Conservation (phyloP, 768 basidiomycete species). For the Leucocoprinus sp. region DNA sequence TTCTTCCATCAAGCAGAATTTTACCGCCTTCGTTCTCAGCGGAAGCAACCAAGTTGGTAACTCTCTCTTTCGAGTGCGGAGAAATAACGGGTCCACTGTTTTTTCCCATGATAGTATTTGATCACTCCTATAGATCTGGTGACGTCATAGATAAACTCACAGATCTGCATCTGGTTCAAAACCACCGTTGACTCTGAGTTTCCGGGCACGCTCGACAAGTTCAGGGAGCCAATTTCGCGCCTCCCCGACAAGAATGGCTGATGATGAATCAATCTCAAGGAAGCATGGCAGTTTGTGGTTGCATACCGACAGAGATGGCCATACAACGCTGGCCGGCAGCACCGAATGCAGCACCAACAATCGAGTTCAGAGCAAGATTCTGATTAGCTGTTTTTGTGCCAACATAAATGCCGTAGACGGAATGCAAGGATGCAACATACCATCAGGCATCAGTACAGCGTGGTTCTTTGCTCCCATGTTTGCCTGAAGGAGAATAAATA, state of each 20-base stretch:
- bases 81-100: conserved; percentile 82
- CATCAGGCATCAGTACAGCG: conserved; percentile 88
- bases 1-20: conserved; percentile 82
- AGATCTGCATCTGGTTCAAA: conserved; percentile 84
- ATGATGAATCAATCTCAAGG: background rate
- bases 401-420: background rate
- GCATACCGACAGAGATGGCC: conserved; percentile 85
- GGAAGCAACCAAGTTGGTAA: conserved; percentile 66
- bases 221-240: conserved; percentile 79
- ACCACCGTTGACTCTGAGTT: conserved; percentile 79
- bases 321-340: conserved; percentile 98
- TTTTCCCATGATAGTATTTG: conserved; percentile 3
- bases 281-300: background rate
- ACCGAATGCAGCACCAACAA: conserved; percentile 91
- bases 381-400: conserved; percentile 59
- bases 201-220: conserved; percentile 71
- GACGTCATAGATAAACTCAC: conserved; percentile 28
- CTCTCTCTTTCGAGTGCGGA: conserved; percentile 70
- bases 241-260: conserved; percentile 75
- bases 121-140: conserved; percentile 7
- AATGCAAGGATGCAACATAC: conserved; percentile 34
- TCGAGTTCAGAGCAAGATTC: conserved; percentile 85
- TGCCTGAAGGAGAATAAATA: conserved; percentile 22
- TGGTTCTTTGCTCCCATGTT: conserved; percentile 96
- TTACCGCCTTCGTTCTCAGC: conserved; percentile 75